These are phyloP conservation scores for Wickerhamomyces queroliae DNA, from an alignment of 805 yeast species.

Conservation along the genomic window DNA sequence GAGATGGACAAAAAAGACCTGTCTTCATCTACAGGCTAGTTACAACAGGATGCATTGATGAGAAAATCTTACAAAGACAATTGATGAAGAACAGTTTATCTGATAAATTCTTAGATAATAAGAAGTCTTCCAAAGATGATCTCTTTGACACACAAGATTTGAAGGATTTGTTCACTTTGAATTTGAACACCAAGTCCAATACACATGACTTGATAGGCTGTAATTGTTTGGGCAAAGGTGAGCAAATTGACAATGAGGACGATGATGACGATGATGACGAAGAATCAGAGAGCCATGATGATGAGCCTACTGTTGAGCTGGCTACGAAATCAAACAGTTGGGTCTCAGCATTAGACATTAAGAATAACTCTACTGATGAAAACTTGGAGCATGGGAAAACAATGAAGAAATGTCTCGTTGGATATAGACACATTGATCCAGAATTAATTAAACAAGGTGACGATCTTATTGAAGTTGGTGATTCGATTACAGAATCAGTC, in stretches of 20 bases:
- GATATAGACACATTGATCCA: slow-evolving; percentile 62
- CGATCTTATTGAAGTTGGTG: slow-evolving; percentile 20
- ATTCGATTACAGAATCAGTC: slow-evolving; percentile 27
- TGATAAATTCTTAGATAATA: slow-evolving; percentile 54
- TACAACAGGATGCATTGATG: slow-evolving; percentile 89
- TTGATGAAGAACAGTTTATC: slow-evolving; percentile 77
- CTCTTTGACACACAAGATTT: slow-evolving; percentile 66
- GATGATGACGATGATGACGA: slow-evolving; percentile 16
- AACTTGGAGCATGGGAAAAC: slow-evolving; percentile 30
- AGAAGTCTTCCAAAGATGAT: slow-evolving; percentile 44
- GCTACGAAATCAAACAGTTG: slow-evolving; percentile 27
- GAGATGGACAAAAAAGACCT: slow-evolving; percentile 84
- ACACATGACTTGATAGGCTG: slow-evolving; percentile 78
- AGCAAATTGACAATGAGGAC: slow-evolving; percentile 14
- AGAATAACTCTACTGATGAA: slow-evolving; percentile 14
- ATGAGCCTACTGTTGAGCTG: slow-evolving; percentile 15
- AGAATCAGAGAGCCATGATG: too few relatives aligned
- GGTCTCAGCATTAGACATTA: slow-evolving; percentile 50
- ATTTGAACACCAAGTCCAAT: slow-evolving; percentile 44
- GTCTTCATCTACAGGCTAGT: slow-evolving; percentile 78
- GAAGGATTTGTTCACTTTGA: slow-evolving; percentile 66
- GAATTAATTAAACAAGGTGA: slow-evolving; percentile 5
- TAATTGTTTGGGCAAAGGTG: slow-evolving; percentile 52
- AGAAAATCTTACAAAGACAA: slow-evolving; percentile 90
- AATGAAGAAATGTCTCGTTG: slow-evolving; percentile 53